phyloP scores from a whole-genome alignment of 78 protist species.

The Anaeramoeba flamelloides region DNA sequence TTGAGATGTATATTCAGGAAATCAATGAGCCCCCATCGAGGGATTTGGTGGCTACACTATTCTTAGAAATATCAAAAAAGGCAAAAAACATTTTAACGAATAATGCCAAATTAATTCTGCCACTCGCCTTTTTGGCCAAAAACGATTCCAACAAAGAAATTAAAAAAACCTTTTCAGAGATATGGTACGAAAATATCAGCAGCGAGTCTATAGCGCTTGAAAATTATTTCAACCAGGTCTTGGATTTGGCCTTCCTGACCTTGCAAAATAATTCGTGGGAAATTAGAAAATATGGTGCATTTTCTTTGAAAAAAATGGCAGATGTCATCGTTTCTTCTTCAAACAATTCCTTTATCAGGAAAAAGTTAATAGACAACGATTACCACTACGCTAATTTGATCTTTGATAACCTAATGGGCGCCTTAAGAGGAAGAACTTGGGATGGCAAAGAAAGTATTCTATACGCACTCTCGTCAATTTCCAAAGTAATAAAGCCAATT shows the following conservation, averaged over 20 bases:
- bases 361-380: not conserved
- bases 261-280: not conserved
- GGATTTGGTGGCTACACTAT: not conserved
- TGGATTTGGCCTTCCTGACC: not conserved
- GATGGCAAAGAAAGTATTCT: not conserved
- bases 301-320: not conserved
- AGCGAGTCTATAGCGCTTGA: not conserved
- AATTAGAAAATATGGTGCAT: not conserved
- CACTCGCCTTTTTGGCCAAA: not conserved
- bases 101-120: not conserved
- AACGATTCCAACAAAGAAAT: not conserved
- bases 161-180: not conserved
- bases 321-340: not conserved
- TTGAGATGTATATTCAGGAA: not conserved
- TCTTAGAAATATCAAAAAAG: not conserved
- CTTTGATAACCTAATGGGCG: not conserved
- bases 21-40: not conserved
- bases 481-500: too few relatives aligned
- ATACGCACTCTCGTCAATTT: not conserved
- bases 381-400: not conserved
- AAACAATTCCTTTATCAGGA: not conserved
- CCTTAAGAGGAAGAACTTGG: not conserved
- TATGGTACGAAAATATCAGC: not conserved
- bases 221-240: not conserved
- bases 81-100: not conserved